Evolutionary conservation across 2,329 filamentous ascomycete genomes (phyloP), one percentile per base, ranked within the genome.

Genomic region (Metarhizium anisopliae): DNA sequence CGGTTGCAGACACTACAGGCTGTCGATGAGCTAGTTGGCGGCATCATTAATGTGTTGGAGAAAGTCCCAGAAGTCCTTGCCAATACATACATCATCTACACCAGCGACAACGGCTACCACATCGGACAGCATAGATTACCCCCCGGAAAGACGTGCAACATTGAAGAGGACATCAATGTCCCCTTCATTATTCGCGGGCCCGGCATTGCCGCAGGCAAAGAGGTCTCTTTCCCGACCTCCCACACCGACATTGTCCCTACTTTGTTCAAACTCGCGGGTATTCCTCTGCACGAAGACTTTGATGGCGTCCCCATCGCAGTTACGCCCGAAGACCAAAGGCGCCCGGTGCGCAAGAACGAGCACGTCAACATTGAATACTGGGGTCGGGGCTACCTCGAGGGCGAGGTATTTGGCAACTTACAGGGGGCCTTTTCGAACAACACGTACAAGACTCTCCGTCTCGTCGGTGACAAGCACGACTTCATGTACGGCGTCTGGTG

Each of bases 231-330:
- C 2, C 75, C 81, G 2, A 85, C 81, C 0, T 80, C 82, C 0
- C 85, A 87, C 61, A 79, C 83, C 3, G 84, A 87, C 60, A 68
- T 87, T 2, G 82, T 80, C 0, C 83, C 84, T 0, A 87, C 84
- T 0, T 66, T 86, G 10, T 71, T 86, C 40, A 67, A 73, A 20
- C 58, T 71, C 1, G 74, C 71, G 0, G 73, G 75, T 0, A 69
- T 70, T 2, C 66, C 72, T 0, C 61, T 73, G 2, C 71, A 76
- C 0, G 61, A 69, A 0, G 78, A 83, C 50, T 82, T 85, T 62
- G 83, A 86, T 54, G 83, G 82, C 0, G 70, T 74, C 1, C 72
- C 80, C 0, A 81, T 84, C 45, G 73, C 75, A 4, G 63, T 77
- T n/a, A 71, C 64, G 1, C 58, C 61, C 3, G 59, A 56, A 8